Conservation (phyloP, 2,329 filamentous ascomycete genomes). For the Thielaviopsis musarum region DNA sequence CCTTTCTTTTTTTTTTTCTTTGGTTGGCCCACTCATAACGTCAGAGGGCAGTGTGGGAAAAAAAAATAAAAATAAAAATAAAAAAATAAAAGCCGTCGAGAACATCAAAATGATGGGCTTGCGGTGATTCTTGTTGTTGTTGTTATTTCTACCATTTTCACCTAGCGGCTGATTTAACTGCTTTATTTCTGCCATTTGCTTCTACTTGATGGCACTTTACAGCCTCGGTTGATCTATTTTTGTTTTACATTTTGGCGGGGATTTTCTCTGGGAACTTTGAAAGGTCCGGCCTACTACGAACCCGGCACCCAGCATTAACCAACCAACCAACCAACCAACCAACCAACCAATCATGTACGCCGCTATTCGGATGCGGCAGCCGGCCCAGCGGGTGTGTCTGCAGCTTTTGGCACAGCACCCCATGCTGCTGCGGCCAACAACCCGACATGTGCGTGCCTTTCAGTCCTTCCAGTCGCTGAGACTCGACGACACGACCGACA, state of each 20-base stretch:
- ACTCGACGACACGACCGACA: not conserved
- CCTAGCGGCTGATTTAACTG: not conserved
- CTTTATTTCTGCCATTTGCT: not conserved
- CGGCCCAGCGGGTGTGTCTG: not conserved
- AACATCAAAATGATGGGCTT: not conserved
- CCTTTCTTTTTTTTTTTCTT: not conserved
- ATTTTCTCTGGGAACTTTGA: not conserved
- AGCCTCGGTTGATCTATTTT: not conserved
- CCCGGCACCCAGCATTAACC: not conserved
- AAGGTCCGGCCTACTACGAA: not conserved
- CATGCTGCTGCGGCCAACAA: not conserved
- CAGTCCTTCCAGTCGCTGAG: not conserved
- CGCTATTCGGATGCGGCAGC: not conserved
- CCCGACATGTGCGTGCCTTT: not conserved
- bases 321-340: too few species aligned
- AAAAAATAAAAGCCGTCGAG: not conserved
- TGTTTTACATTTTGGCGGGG: not conserved
- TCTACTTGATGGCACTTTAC: not conserved
- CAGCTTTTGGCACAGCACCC: not conserved
- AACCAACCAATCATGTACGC: conserved; percentile 5
- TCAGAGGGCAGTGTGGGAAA: not conserved
- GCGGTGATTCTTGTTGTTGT: not conserved
- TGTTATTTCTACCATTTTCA: not conserved
- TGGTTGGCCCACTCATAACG: conserved; percentile 4
- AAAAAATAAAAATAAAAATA: not conserved